phyloP scores from a whole-genome alignment of 345 rosid genomes.

The Aethionema arabicum region DNA sequence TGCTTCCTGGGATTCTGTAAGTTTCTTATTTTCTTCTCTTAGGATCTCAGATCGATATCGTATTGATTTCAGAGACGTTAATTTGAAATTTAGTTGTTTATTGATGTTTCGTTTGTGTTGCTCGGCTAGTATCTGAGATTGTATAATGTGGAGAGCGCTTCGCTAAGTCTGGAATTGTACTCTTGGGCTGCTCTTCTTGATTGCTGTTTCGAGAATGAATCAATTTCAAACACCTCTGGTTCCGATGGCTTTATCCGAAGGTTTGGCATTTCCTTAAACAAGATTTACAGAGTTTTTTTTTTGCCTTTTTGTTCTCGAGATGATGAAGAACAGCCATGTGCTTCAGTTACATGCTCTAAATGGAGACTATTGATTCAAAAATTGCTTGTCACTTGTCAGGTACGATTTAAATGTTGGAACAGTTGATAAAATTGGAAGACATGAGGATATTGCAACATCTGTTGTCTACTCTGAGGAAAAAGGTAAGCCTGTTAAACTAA shows the following conservation, averaged over 20 bases:
- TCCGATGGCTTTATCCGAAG: conserved; percentile 79
- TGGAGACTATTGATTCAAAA: conserved; percentile 1
- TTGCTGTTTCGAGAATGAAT: conserved; percentile 70
- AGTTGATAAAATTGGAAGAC: conserved; percentile 53
- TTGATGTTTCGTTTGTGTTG: neutral
- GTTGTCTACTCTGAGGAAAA: conserved; percentile 58
- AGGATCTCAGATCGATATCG: neutral
- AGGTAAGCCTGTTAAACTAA: conserved; percentile 44
- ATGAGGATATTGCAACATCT: conserved; percentile 68
- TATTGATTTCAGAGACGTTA: neutral
- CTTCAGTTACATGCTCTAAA: neutral
- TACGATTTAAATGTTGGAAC: conserved; percentile 60
- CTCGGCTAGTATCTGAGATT: conserved; percentile 57
- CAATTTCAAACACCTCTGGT: conserved; percentile 51
- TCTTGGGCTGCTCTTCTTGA: conserved; percentile 67
- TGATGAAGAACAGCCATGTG: neutral
- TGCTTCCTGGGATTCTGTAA: conserved; percentile 91
- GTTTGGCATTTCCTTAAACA: conserved; percentile 33
- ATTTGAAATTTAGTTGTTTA: neutral
- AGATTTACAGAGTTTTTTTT: neutral
- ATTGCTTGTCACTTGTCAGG: conserved; percentile 46
- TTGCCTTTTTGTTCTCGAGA: conserved; percentile 1
- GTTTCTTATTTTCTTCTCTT: conserved; percentile 29
- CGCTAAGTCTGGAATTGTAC: conserved; percentile 50
- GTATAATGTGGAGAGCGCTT: conserved; percentile 65